Percentiles rank a stretch among this genome's conserved stretches.
These are phyloP conservation scores for Phytophthora kernoviae DNA, from an alignment of 352 stramenopile species.

Conservation along the genomic window DNA sequence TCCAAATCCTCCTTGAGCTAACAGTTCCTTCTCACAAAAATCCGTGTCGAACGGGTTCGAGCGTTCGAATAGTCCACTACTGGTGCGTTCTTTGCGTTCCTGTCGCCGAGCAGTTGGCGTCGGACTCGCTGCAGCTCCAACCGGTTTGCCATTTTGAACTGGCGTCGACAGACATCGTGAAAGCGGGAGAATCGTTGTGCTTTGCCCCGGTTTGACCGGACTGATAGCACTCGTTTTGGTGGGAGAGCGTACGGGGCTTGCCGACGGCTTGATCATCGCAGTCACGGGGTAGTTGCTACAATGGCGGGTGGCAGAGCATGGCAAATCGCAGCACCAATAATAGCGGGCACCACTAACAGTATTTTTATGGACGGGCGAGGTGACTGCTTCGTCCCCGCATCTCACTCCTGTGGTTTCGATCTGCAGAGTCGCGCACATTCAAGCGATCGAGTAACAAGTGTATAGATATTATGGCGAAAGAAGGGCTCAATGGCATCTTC, in stretches of 20 bases:
- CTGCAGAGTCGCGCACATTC: conserved; percentile 18
- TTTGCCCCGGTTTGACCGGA: conserved; percentile 23
- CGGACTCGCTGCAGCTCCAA: conserved; percentile 7
- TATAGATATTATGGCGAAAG: conserved; percentile 24
- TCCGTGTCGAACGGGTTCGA: conserved; percentile 83
- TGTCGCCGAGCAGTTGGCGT: conserved; percentile 13
- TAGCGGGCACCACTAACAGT: conserved; percentile 7
- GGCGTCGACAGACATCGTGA: conserved; percentile 66
- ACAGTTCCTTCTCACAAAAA: conserved; percentile 68
- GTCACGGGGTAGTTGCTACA: conserved; percentile 21
- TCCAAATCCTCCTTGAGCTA: conserved; percentile 76
- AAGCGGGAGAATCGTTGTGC: conserved; percentile 46
- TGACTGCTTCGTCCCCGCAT: neutral
- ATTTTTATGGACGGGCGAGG: conserved; percentile 30
- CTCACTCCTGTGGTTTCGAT: conserved; percentile 25
- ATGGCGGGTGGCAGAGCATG: conserved; percentile 15
- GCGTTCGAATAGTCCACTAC: conserved; percentile 58
- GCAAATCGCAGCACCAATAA: conserved; percentile 22
- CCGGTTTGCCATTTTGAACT: conserved; percentile 32
- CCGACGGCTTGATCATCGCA: conserved; percentile 23
- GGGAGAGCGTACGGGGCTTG: conserved; percentile 3
- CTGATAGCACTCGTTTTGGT: conserved; percentile 26
- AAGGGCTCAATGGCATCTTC: conserved; percentile 36
- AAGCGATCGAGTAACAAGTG: conserved; percentile 6
- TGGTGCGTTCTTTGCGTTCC: conserved; percentile 37